These are phyloP conservation scores for Aspergillus mulundensis DNA, from an alignment of 495 filamentous ascomycete genomes.

Conservation along the genomic window DNA sequence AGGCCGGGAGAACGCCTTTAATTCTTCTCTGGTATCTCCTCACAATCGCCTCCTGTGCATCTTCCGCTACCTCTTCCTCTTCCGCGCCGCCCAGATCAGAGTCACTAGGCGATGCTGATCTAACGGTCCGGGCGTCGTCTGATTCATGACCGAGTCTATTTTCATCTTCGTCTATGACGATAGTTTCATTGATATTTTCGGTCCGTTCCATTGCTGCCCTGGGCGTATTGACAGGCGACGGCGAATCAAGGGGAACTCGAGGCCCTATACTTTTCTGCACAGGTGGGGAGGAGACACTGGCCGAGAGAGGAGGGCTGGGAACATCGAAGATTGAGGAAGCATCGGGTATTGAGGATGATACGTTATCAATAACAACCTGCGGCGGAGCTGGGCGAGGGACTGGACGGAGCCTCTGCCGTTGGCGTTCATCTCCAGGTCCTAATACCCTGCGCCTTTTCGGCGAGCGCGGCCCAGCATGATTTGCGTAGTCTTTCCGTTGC, in stretches of 20 bases:
- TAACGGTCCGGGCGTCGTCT: conserved; percentile 18
- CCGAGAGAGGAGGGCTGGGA: conserved; percentile 41
- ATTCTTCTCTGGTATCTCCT: conserved; percentile 53
- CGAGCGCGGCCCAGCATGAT: conserved; percentile 1
- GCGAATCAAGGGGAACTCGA: conserved; percentile 37
- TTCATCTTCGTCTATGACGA: conserved; percentile 9
- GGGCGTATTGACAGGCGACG: conserved; percentile 32
- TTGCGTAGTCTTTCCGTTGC: not conserved
- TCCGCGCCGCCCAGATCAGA: conserved; percentile 12
- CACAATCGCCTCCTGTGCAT: conserved; percentile 28
- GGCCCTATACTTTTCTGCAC: conserved; percentile 26
- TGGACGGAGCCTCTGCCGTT: conserved; percentile 6
- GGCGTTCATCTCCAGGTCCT: conserved; percentile 17
- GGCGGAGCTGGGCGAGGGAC: conserved; percentile 11
- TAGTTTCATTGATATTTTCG: conserved; percentile 3
- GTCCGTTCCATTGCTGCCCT: conserved; percentile 20
- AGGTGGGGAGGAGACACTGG: conserved; percentile 26
- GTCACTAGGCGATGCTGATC: conserved; percentile 15
- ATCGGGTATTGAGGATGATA: conserved; percentile 9
- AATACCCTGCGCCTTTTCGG: conserved; percentile 35
- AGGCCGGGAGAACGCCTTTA: conserved; percentile 84
- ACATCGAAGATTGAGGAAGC: conserved; percentile 26
- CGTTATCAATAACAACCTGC: conserved; percentile 28
- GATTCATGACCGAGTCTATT: conserved; percentile 19
- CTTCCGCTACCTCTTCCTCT: conserved; percentile 15